A percentile compares a stretch with the other conserved stretches of the same genome.
Evolutionary conservation across 495 filamentous ascomycete genomes (phyloP).

Genomic region (Daldinia decipiens): DNA sequence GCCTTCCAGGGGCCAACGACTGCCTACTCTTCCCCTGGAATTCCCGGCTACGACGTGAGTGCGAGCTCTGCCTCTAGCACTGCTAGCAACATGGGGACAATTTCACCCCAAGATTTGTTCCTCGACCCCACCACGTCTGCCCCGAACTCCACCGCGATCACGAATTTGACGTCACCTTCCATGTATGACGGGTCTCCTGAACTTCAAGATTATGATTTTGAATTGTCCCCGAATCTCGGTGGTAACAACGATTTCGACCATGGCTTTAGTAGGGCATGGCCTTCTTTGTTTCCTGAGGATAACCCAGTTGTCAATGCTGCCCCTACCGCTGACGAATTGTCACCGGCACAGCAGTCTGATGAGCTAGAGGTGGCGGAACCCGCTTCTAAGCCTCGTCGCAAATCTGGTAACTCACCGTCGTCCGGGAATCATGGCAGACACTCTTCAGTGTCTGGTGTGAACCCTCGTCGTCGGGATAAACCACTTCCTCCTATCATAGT

Average conservation of each 20-base stretch:
- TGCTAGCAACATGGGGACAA: conserved; percentile 67
- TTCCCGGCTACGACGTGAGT: conserved; percentile 57
- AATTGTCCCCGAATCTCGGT: conserved; percentile 78
- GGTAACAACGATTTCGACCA: conserved; percentile 58
- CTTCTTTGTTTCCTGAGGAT: conserved; percentile 73
- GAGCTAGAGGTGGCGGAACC: conserved; percentile 53
- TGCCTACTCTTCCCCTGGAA: conserved; percentile 63
- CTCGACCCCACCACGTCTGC: conserved; percentile 75
- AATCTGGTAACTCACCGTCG: conserved; percentile 59
- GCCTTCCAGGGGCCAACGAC: conserved; percentile 61
- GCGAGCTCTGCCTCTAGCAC: conserved; percentile 55
- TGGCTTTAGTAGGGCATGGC: conserved; percentile 59
- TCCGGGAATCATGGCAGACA: conserved; percentile 60
- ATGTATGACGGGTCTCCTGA: conserved; percentile 79
- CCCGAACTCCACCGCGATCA: conserved; percentile 84
- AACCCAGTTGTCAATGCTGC: conserved; percentile 35
- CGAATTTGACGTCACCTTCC: conserved; percentile 84
- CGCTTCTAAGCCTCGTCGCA: conserved; percentile 50
- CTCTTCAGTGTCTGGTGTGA: conserved; percentile 76
- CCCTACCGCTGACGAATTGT: conserved; percentile 50
- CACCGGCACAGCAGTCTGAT: conserved; percentile 55
- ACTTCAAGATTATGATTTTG: conserved; percentile 70
- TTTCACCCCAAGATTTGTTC: conserved; percentile 88
- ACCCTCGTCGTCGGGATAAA: conserved; percentile 75
- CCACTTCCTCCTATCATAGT: conserved; percentile 81